phyloP scores from a whole-genome alignment of 805 yeast genomes.

The Metschnikowia orientalis region DNA sequence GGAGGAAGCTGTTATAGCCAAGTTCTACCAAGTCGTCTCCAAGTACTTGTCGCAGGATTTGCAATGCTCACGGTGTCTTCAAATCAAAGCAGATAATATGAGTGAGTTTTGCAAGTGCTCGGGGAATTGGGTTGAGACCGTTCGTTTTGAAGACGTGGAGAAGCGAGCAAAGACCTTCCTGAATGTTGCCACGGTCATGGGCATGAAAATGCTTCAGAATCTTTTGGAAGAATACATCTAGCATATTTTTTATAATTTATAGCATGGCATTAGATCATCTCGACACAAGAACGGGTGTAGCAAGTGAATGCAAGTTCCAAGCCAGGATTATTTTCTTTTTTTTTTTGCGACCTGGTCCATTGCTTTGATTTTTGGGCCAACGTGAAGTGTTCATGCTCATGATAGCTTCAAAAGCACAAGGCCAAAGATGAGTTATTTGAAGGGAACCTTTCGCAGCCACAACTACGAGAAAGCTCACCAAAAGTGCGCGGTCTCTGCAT shows the following conservation, averaged over 20 bases:
- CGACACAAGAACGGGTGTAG: too few species aligned
- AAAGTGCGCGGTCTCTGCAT: too few species aligned
- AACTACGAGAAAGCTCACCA: too few species aligned
- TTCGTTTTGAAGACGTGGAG: slow-evolving; percentile 42
- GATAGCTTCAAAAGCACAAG: too few species aligned
- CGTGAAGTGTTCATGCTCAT: too few species aligned
- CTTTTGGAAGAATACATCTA: slow-evolving; percentile 25
- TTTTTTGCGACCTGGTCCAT: too few species aligned
- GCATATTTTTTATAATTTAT: not conserved
- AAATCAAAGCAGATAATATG: slow-evolving; percentile 62
- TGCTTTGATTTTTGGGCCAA: too few species aligned
- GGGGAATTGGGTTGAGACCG: slow-evolving; percentile 71
- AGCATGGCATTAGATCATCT: too few species aligned
- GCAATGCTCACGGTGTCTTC: slow-evolving; percentile 72
- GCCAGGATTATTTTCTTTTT: too few species aligned
- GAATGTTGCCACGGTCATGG: slow-evolving; percentile 58
- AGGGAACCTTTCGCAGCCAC: too few species aligned
- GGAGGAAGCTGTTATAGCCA: slow-evolving; percentile 75
- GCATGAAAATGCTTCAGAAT: slow-evolving; percentile 50
- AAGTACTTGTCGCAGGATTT: slow-evolving; percentile 74
- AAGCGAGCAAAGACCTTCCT: slow-evolving; percentile 46
- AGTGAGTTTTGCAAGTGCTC: slow-evolving; percentile 80
- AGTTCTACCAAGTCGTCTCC: slow-evolving; percentile 52
- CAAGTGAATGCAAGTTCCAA: too few species aligned
- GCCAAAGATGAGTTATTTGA: too few species aligned